Base-by-base conservation (phyloP, 805 yeast genomes). In the Teunomyces stri region DNA sequence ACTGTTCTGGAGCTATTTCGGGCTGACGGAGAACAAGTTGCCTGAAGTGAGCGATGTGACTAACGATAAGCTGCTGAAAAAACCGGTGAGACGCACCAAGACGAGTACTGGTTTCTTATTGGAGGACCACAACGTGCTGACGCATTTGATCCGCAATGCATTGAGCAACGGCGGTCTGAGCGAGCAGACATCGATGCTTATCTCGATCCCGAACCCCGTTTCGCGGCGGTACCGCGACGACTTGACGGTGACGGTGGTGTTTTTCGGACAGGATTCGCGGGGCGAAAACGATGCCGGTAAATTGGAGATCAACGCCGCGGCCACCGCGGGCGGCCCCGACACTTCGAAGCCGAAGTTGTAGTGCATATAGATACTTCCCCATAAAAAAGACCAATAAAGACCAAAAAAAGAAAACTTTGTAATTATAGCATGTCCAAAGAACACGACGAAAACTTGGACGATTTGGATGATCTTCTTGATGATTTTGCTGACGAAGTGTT, bases 221-320 rank as follows among this genome's bases (percentile, higher is more conserved):
- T 86, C 96, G 16, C 82, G 99, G 68, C 78, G 89, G 39, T 92
- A 91, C 68, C 82, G 99, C 65, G 99, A 94, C 69, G 99, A 94
- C 65, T 75, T 94, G 61, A 91, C 98, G 0, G 97, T 91, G 4
- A 89, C 97, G 2, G 99, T 94, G 20, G 89, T 92, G 2, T 94
- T 94, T 67, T 94, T 94, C 63, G 96, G 96, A 10, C 80, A 80
- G 20, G 75, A 74, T 42, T 62, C 65, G 6, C 58, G 62, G n/a
- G 69, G 71, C 10, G 69, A 61, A 47, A 64, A 71, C 51, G 75
- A 72, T 28, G 57, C 56, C 18, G 85, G 85, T 2, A 69, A 69
- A 54, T 63, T 82, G 52, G 85, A 79, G 54, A 72, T 82, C 52
- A 82, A 82, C 56, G 58, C 69, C 20, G 73, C 67, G 16, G 87